phyloP scores from a whole-genome alignment of 2,329 filamentous ascomycete species.

The Lachnellula subtilissima region DNA sequence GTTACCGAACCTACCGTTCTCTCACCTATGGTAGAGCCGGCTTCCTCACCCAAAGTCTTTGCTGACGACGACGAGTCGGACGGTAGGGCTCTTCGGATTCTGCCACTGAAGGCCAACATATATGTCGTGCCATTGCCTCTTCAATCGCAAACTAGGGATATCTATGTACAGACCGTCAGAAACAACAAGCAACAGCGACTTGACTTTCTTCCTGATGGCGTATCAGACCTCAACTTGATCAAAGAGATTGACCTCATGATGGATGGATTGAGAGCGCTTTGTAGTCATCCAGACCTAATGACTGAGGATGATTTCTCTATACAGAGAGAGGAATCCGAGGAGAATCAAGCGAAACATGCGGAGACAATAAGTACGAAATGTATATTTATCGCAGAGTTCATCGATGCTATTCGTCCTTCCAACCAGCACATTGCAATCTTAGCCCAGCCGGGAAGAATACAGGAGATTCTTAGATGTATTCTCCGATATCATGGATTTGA shows the following conservation, averaged over 20 bases:
- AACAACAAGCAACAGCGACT: conserved; percentile 41
- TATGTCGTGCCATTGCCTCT: conserved; percentile 54
- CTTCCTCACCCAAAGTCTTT: conserved; percentile 5
- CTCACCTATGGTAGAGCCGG: neutral
- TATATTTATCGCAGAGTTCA: conserved; percentile 52
- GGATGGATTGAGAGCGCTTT: conserved; percentile 46
- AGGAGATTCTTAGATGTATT: conserved; percentile 49
- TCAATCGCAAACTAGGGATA: conserved; percentile 45
- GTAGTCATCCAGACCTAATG: conserved; percentile 52
- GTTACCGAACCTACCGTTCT: neutral
- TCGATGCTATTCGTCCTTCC: conserved; percentile 40
- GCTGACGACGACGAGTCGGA: conserved; percentile 2
- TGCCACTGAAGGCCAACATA: conserved; percentile 34
- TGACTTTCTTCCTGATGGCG: conserved; percentile 43
- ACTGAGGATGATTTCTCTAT: conserved; percentile 37
- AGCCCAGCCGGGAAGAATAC: conserved; percentile 44
- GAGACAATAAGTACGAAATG: conserved; percentile 56
- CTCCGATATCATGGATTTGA: conserved; percentile 38
- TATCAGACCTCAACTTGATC: conserved; percentile 38
- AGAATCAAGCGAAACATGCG: conserved; percentile 47
- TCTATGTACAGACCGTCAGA: conserved; percentile 47
- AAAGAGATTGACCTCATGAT: conserved; percentile 49
- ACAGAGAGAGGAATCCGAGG: conserved; percentile 35
- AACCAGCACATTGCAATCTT: conserved; percentile 50
- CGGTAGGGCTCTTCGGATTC: conserved; percentile 2